A percentile compares a stretch with the other conserved stretches of the same genome.
Evolutionary conservation across 129 eudicot species (phyloP).

Genomic region (Escallonia rubra): DNA sequence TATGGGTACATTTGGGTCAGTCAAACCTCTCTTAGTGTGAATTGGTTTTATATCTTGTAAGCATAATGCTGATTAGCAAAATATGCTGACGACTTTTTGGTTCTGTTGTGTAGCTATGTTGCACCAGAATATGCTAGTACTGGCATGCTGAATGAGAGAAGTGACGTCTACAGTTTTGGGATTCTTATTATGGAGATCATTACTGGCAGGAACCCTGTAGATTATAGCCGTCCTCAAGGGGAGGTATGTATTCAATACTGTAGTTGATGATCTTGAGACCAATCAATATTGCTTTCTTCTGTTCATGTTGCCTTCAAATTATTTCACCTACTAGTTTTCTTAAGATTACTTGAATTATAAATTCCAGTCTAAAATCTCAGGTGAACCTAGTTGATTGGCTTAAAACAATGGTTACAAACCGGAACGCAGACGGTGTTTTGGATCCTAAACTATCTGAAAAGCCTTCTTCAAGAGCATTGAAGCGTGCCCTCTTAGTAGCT

Average conservation of each 20-base stretch:
- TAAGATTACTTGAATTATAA: conserved; percentile 9
- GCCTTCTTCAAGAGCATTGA: conserved; percentile 86
- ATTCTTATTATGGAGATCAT: conserved; percentile 80
- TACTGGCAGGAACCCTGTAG: conserved; percentile 76
- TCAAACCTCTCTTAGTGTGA: conserved; percentile 4
- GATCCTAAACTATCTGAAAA: conserved; percentile 77
- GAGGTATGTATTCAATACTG: conserved; percentile 45
- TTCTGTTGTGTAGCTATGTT: conserved; percentile 49
- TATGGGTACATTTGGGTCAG: conserved; percentile 91
- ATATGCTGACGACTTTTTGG: background rate
- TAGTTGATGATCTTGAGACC: background rate
- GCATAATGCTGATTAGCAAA: background rate
- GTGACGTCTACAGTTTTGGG: conserved; percentile 87
- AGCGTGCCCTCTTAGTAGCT: conserved; percentile 70
- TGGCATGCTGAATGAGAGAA: conserved; percentile 85
- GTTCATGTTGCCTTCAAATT: background rate
- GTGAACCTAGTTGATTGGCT: conserved; percentile 85
- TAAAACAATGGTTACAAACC: conserved; percentile 72
- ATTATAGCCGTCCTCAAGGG: conserved; percentile 75
- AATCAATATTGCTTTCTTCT: background rate
- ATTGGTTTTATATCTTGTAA: no score
- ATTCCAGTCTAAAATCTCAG: conserved; percentile 19
- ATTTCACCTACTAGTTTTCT: background rate
- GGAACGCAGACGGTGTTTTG: conserved; percentile 66
- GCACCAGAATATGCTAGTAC: conserved; percentile 93